phyloP scores from a whole-genome alignment of 768 basidiomycete species.

The Phylloporus sp. region DNA sequence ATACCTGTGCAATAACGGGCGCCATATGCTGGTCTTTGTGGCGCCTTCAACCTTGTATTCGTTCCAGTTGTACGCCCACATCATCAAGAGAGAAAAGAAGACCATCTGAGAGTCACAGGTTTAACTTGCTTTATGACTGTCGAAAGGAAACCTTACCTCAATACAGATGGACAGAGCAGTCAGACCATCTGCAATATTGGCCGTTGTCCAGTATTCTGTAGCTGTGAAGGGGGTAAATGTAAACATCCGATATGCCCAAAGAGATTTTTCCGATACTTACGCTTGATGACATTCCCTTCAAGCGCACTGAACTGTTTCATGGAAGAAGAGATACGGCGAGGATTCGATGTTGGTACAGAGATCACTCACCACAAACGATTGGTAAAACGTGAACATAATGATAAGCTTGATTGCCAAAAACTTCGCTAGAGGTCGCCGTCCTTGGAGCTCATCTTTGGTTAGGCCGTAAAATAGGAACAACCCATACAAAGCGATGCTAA shows the following conservation, averaged over 20 bases:
- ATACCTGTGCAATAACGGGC: slow-evolving; percentile 64
- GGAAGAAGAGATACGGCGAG: background rate
- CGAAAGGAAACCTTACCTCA: slow-evolving; percentile 48
- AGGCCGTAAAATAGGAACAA: slow-evolving; percentile 79
- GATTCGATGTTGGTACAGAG: background rate
- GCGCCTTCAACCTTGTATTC: slow-evolving; percentile 56
- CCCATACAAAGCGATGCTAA: slow-evolving; percentile 80
- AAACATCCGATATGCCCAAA: background rate
- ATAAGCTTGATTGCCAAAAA: slow-evolving; percentile 85
- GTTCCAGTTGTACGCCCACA: slow-evolving; percentile 72
- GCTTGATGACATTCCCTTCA: slow-evolving; percentile 63
- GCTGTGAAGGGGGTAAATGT: slow-evolving; percentile 29
- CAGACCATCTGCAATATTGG: slow-evolving; percentile 81
- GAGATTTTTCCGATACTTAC: slow-evolving; percentile 28
- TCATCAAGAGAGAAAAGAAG: slow-evolving; percentile 70
- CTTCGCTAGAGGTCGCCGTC: slow-evolving; percentile 74
- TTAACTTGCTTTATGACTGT: slow-evolving; percentile 3
- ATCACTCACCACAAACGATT: slow-evolving; percentile 60
- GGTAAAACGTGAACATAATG: slow-evolving; percentile 88
- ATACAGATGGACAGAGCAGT: slow-evolving; percentile 79
- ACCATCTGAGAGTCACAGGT: slow-evolving; percentile 57
- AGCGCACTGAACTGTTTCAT: slow-evolving; percentile 55
- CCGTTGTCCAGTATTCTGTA: slow-evolving; percentile 77
- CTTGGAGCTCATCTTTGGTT: slow-evolving; percentile 72
- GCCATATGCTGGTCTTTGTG: slow-evolving; percentile 53